Conservation (phyloP, 208 protist genomes). For the Trypanosomatidae sp. region DNA sequence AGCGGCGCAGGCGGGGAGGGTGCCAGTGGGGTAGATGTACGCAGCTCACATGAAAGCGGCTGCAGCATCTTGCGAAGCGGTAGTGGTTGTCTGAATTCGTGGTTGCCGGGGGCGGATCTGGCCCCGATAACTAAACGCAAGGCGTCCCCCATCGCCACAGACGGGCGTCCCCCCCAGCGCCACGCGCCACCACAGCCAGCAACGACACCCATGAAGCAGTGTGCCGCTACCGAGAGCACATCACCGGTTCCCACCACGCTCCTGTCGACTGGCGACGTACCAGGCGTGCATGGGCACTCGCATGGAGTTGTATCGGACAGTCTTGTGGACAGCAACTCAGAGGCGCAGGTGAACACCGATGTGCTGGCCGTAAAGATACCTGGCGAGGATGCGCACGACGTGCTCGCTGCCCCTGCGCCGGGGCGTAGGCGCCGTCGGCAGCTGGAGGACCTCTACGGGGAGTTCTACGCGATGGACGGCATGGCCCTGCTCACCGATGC, state of each 20-base stretch:
- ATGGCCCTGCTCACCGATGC: constrained; percentile 50
- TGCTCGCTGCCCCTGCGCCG: not conserved
- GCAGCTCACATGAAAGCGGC: not conserved
- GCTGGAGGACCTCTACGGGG: constrained; percentile 50
- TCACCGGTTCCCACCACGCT: constrained; percentile 6
- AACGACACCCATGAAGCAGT: not conserved
- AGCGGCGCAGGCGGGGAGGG: not conserved
- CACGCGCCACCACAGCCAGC: not conserved
- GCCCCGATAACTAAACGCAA: not conserved
- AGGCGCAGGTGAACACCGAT: not conserved
- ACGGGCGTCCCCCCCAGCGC: not conserved
- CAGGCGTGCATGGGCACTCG: not conserved
- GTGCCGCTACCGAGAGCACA: not conserved
- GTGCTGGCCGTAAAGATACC: not conserved
- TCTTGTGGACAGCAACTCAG: not conserved
- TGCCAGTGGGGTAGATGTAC: not conserved
- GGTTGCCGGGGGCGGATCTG: not conserved
- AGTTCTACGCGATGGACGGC: constrained; percentile 44
- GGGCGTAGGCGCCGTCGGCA: constrained; percentile 14
- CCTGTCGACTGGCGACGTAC: not conserved
- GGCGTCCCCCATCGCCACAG: not conserved
- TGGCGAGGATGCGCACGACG: not conserved
- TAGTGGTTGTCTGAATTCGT: not conserved
- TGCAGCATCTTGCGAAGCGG: constrained; percentile 3
- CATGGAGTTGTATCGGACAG: not conserved